Percentiles rank a stretch among this genome's conserved stretches.
These are phyloP conservation scores for Suhomyces sp. DNA, from an alignment of 805 yeast genomes.

Conservation along the genomic window DNA sequence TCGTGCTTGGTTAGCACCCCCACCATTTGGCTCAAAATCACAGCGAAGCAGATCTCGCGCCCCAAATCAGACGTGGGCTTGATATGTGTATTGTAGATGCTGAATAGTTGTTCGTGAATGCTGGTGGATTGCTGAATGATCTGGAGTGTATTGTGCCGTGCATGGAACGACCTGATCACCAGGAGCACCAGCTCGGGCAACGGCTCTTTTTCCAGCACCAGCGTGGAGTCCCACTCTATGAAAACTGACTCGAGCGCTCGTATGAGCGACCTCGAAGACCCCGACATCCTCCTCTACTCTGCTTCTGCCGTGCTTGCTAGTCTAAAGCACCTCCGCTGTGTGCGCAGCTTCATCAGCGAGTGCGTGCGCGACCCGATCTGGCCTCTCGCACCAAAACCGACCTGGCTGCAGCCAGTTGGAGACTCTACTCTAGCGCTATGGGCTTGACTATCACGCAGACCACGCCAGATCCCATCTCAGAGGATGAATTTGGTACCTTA, in stretches of 20 bases:
- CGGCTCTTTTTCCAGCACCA: neutral
- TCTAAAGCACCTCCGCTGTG: neutral
- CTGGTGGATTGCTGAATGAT: constrained; percentile 25
- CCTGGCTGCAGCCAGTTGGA: neutral
- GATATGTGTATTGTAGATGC: constrained; percentile 30
- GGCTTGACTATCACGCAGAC: neutral
- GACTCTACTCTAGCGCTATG: neutral
- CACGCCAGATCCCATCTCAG: neutral
- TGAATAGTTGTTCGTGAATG: constrained; percentile 35
- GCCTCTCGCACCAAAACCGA: neutral
- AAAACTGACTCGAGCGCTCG: constrained; percentile 24
- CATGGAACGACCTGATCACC: constrained; percentile 8
- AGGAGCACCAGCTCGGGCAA: neutral
- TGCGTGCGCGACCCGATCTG: neutral
- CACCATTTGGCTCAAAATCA: constrained; percentile 31
- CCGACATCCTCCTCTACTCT: constrained; percentile 11
- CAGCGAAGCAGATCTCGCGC: constrained; percentile 38
- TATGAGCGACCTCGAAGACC: constrained; percentile 26
- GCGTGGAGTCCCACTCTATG: constrained; percentile 17
- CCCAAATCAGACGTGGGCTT: constrained; percentile 23
- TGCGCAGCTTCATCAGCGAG: neutral
- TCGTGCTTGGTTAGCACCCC: constrained; percentile 29
- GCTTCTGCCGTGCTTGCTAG: neutral
- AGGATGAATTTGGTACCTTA: neutral
- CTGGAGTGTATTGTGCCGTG: constrained; percentile 34